These are phyloP conservation scores for Phytophthora vignae DNA, from an alignment of 352 stramenopile genomes.

Conservation along the genomic window DNA sequence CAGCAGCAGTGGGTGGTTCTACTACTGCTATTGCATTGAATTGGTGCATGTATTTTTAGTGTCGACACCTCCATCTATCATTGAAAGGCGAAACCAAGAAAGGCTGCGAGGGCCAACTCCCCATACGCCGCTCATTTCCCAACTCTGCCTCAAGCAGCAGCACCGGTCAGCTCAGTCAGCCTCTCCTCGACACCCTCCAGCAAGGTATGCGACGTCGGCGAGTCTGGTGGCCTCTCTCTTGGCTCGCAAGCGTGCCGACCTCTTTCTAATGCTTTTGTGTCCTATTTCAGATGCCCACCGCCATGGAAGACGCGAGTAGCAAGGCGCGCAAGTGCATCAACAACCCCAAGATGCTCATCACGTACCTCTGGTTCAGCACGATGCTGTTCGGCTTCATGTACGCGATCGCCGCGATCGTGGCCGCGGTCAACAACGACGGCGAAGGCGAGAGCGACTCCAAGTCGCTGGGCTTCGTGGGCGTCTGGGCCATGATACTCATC, in stretches of 20 bases:
- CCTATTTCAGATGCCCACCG: conserved; percentile 58
- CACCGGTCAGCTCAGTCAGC: conserved; percentile 7
- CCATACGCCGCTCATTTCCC: conserved; percentile 13
- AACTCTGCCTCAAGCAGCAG: conserved; percentile 30
- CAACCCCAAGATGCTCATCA: conserved; percentile 87
- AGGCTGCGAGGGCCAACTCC: conserved; percentile 13
- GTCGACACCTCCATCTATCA: not conserved
- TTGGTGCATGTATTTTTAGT: conserved; percentile 33
- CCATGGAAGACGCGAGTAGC: conserved; percentile 57
- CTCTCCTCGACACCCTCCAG: not conserved
- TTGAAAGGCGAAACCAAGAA: conserved; percentile 29
- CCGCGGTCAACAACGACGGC: conserved; percentile 82
- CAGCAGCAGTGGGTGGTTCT: not conserved
- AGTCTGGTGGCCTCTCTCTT: not conserved
- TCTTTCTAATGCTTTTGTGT: not conserved
- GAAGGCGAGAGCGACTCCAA: conserved; percentile 73
- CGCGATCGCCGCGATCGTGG: conserved; percentile 84
- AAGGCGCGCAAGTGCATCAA: conserved; percentile 78
- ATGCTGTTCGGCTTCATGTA: conserved; percentile 90
- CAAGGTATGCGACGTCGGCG: conserved; percentile 18
- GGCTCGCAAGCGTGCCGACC: conserved; percentile 5
- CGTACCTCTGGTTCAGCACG: conserved; percentile 87
- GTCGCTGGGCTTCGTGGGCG: conserved; percentile 81
- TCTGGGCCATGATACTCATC: conserved; percentile 89
- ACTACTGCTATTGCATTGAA: not conserved